Base-by-base conservation (phyloP, 192 early-diverging fungal genomes). In the Diversispora epigaea region DNA sequence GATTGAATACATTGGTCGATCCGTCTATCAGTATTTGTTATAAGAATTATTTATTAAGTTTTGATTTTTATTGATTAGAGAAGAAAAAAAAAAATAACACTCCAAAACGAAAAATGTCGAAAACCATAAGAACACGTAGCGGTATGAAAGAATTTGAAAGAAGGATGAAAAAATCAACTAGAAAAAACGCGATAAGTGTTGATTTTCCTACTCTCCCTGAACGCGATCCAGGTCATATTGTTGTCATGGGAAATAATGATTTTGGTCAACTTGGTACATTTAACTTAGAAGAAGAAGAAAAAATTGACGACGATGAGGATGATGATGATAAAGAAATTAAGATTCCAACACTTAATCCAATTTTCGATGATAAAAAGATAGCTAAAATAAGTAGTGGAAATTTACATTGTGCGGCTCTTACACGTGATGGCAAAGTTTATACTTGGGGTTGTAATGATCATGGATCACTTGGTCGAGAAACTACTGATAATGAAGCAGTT, bases 401-500 rank as follows among this genome's bases (percentile, higher is more conserved):
- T 69, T 7, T 69, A 52, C 68, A 69, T 50, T 52, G 14, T 39
- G 68, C 50, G 6, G 68, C 68, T n/a, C 39, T 69, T 21, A 69
- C 68, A 52, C 15, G 15, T 54, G 50, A 69, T 54, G 68, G 68
- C 6, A 69, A 32, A 14, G 61, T 63, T 32, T 32, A 32, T 32
- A 69, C 25, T 19, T 54, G 50, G 46, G 46, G 68, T 17, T 40
- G 25, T 39, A 47, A 50, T 14, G 68, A 69, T 69, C 50, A 69
- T 49, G 45, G 50, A 39, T 14, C 68, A 32, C 85, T 98, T n/a
- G 95, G 91, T 45, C 83, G 92, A 32, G 45, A 52, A 25, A 69
- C 68, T 32, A 79, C 68, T 11, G 85, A 82, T 63, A 85, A 88
- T 62, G 93, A 96, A 52, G 90, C 85, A 44, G 83, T 79, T n/a